Evolutionary conservation across 768 basidiomycete genomes (phyloP), one percentile per base, ranked within the genome.

Genomic region (Tubosaeta sp.): DNA sequence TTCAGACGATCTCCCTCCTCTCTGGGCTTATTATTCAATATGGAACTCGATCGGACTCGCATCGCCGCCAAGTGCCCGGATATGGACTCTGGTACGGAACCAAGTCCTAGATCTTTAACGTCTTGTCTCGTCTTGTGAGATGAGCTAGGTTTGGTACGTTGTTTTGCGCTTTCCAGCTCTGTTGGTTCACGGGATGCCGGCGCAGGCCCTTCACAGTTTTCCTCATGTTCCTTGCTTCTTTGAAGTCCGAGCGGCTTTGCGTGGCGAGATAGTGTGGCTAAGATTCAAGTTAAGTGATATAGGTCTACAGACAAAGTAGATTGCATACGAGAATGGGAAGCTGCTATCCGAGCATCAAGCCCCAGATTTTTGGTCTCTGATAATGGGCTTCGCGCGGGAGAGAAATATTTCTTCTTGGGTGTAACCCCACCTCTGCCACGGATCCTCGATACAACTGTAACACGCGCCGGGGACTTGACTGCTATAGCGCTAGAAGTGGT

Each of bases 11-110:
- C 18, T 21, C 19, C 43, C 41, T 49, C 43, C n/a, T 54, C 46
- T 32, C 39, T 45, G 18, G 38, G 12, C 2, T 16, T 43, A 3
- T n/a, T 36, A 27, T 52, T 32, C 22, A 32, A 30, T 6, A 18
- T 44, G 10, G 64, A 53, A 48, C 56, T 46, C 30, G 66, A 60
- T 24, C 47, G 49, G 25, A 56, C 49, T 46, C 59, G 62, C 41
- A 56, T 57, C 16, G 56, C 39, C 32, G 58, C 66, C 22, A 67
- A 18, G 47, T 66, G 66, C 9, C 55, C 61, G 1, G 65, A 66
- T 31, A 66, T 66, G 19, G 65, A 68, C 36, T 66, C 61, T 0
- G 64, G 61, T 9, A 49, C 56, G 22, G 55, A 31, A 21, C 63
- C 63, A 14, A 57, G 54, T 21, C 57, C 55, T 21, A 65, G 30